Conservation (phyloP, 139 green algal species). For the Chlorella sp. region DNA sequence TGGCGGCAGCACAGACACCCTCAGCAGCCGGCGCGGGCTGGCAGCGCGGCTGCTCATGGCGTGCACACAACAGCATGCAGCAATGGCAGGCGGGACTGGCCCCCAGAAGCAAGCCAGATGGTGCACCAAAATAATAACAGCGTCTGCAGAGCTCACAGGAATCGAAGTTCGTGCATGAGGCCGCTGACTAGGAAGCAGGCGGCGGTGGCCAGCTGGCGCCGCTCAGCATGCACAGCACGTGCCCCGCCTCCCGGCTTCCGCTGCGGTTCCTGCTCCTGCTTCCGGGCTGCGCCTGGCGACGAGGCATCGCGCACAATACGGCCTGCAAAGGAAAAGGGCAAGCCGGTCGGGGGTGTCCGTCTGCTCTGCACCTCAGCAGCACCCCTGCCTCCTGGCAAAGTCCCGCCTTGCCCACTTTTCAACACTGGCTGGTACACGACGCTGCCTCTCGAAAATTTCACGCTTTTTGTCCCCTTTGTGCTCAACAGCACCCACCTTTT, state of each 20-base stretch:
- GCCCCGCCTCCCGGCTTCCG: neutral
- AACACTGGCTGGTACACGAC: no score
- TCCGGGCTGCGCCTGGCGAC: neutral
- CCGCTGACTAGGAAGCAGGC: conserved; percentile 21
- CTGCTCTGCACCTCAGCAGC: neutral
- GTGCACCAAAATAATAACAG: no score
- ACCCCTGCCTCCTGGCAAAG: no score
- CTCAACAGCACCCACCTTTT: neutral
- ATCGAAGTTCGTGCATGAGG: conserved; percentile 30
- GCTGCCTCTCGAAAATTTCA: no score
- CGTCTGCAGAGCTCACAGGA: conserved; percentile 10
- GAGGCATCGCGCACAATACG: neutral
- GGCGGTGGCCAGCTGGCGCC: neutral
- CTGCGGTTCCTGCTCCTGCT: neutral
- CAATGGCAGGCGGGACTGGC: no score
- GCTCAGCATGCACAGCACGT: no score
- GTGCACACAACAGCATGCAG: neutral
- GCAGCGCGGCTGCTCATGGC: neutral
- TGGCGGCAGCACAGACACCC: neutral
- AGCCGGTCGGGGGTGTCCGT: neutral
- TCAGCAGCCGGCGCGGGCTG: neutral
- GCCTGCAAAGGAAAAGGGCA: neutral
- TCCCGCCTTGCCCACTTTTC: no score
- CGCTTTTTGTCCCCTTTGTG: no score
- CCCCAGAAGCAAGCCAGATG: neutral